Evolutionary conservation across 805 yeast species (phyloP).

Genomic region (Clavispora asparagi): DNA sequence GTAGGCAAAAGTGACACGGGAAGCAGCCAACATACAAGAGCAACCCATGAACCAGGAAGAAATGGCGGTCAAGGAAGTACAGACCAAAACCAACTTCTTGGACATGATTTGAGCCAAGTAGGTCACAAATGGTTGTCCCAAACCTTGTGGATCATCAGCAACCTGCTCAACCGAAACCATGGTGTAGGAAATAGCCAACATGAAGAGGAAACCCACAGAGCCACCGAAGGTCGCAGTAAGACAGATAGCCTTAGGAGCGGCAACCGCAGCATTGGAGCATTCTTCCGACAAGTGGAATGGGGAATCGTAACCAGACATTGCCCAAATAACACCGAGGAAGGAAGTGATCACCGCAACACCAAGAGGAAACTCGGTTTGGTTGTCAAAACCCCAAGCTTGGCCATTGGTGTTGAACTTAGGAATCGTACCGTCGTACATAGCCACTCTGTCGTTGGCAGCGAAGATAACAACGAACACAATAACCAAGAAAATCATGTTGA

Average conservation of each 20-base stretch:
- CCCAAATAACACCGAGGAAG: slow-evolving; percentile 61
- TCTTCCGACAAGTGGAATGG: slow-evolving; percentile 76
- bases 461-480: slow-evolving; percentile 51
- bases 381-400: slow-evolving; percentile 50
- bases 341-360: slow-evolving; percentile 55
- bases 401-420: slow-evolving; percentile 47
- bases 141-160: slow-evolving; percentile 42
- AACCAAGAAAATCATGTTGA: slow-evolving; percentile 45
- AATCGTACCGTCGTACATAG: slow-evolving; percentile 22
- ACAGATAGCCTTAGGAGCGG: slow-evolving; percentile 65
- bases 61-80: slow-evolving; percentile 40
- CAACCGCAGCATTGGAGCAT: slow-evolving; percentile 55
- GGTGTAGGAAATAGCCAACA: slow-evolving; percentile 59
- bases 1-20: slow-evolving; percentile 62
- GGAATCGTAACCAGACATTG: slow-evolving; percentile 72
- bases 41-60: slow-evolving; percentile 48
- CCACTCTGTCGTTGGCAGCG: slow-evolving; percentile 44
- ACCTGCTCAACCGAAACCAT: slow-evolving; percentile 45
- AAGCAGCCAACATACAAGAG: slow-evolving; percentile 60
- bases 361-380: slow-evolving; percentile 59
- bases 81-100: slow-evolving; percentile 35
- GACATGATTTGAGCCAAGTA: slow-evolving; percentile 47
- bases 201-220: slow-evolving; percentile 49
- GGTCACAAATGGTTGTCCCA: slow-evolving; percentile 58
- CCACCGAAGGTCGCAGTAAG: slow-evolving; percentile 55